A percentile compares a stretch with the other conserved stretches of the same genome.
These are phyloP conservation scores for Laetiporus sulphureus DNA, from an alignment of 1,284 basidiomycete genomes.

Conservation along the genomic window DNA sequence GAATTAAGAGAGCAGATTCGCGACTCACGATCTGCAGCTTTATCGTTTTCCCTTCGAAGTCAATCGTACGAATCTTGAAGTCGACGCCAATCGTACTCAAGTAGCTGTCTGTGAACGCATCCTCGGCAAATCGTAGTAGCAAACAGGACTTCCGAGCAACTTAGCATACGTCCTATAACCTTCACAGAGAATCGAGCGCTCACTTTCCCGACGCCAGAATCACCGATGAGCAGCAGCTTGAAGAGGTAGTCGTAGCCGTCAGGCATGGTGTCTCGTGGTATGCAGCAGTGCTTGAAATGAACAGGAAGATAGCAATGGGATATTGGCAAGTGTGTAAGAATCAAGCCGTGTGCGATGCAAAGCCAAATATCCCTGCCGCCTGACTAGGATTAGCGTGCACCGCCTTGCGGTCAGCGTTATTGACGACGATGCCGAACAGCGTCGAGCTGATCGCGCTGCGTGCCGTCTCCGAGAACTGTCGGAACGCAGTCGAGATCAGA, in stretches of 20 bases:
- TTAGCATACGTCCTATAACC: too few species aligned
- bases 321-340: background rate
- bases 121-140: conserved; percentile 96
- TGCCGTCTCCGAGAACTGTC: too few species aligned
- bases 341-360: background rate
- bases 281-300: too few species aligned
- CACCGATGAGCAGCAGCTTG: conserved; percentile 88
- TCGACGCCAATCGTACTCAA: conserved; percentile 99
- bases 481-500: too few species aligned
- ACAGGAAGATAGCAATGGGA: too few species aligned
- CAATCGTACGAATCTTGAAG: conserved; percentile 99
- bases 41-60: conserved; percentile 98
- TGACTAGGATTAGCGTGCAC: too few species aligned
- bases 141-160: conserved; percentile 92
- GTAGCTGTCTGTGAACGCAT: conserved; percentile 99
- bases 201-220: conserved; percentile 96
- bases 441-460: too few species aligned
- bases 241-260: conserved; percentile 97
- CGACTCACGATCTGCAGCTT: conserved; percentile 98
- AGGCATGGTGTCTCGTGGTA: conserved; percentile 50
- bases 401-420: too few species aligned
- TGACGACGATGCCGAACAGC: too few species aligned
- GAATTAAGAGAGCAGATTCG: background rate
- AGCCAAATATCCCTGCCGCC: too few species aligned
- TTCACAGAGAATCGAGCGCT: too few species aligned